A percentile compares a stretch with the other conserved stretches of the same genome.
Evolutionary conservation across 2,329 filamentous ascomycete species (phyloP).

Genomic region (Berkeleyomyces rouxiae): DNA sequence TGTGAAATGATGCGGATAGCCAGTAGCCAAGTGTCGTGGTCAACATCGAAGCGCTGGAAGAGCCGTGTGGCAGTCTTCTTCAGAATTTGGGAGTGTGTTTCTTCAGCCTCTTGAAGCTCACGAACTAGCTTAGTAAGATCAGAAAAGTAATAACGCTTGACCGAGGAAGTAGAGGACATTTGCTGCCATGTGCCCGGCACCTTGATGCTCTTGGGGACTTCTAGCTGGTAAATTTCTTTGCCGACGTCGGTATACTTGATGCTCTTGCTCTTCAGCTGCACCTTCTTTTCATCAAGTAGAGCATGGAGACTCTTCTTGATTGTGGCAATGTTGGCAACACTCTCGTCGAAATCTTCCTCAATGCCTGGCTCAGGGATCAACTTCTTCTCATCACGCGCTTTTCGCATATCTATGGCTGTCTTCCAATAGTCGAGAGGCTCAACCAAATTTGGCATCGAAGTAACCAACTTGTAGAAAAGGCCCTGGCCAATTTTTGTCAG

Average conservation of each 20-base stretch:
- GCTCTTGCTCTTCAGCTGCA: conserved; percentile 55
- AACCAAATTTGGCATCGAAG: conserved; percentile 69
- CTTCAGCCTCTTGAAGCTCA: conserved; percentile 80
- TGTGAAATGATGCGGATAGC: conserved; percentile 84
- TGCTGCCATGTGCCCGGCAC: conserved; percentile 83
- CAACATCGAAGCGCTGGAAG: conserved; percentile 71
- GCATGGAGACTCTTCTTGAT: conserved; percentile 57
- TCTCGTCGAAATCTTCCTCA: conserved; percentile 82
- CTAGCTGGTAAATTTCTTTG: conserved; percentile 93
- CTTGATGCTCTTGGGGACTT: conserved; percentile 71
- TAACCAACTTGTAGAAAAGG: conserved; percentile 67
- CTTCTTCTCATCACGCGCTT: conserved; percentile 62
- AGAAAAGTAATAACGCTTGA: conserved; percentile 87
- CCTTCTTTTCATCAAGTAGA: conserved; percentile 54
- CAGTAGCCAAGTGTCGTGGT: conserved; percentile 72
- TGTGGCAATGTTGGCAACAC: conserved; percentile 56
- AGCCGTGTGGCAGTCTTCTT: conserved; percentile 74
- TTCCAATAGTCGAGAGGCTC: conserved; percentile 70
- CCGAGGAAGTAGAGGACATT: conserved; percentile 81
- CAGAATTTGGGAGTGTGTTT: conserved; percentile 79
- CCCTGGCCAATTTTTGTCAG: conserved; percentile 62
- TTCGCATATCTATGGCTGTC: conserved; percentile 70
- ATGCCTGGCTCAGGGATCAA: conserved; percentile 75
- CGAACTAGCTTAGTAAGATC: conserved; percentile 71
- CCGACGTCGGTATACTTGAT: conserved; percentile 72